Base-by-base conservation (phyloP, 1,284 basidiomycete species). In the Moniliophthora roreri region DNA sequence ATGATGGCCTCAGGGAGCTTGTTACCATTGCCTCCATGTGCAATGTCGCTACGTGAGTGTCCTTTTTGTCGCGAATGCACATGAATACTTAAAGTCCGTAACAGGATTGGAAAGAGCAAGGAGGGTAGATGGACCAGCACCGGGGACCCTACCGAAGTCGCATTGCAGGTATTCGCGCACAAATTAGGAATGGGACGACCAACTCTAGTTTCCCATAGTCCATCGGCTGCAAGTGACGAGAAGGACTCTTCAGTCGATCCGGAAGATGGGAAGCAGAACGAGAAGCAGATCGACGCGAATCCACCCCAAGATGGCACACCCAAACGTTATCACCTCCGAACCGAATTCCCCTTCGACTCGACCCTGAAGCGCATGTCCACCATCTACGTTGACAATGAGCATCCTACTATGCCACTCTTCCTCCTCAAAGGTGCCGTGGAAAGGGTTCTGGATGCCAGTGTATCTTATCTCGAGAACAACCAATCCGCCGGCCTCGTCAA, bases 121-220 rank as follows among this genome's bases (percentile, higher is more conserved):
- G 67, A 67, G 53, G 79, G 77, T 20, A 69, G 75, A 52, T 89
- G 86, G 86, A 77, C 80, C 37, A 81, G 84, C 0, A 81, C 82
- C 42, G 87, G 87, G 26, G 87, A 89, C 60, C 82, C 86, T 1
- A 89, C 87, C 15, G 81, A 84, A 62, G 75, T 81, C 34, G 84
- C 84, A 0, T 75, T 88, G 5, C 84, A 87, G 65, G 84, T 86
- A 6, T 82, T 82, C 51, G 81, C 81, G 0, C 77, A 80, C 58
- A 79, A 79, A 48, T 58, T 71, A 21, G 62, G 63, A 2, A 62
- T 70, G 28, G 69, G 69, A 16, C 66, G 67, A 15, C 58, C 65
- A 13, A 59, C 52, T 23, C 58, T 72, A 1, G 49, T 51, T n/a
- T 62, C 66, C 7, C 32, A 47, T 13, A 62, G 65, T 50, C 52